Percentiles rank a stretch among this genome's conserved stretches.
Evolutionary conservation across 768 basidiomycete species (phyloP).

Genomic region (Lactifluus pinguis): DNA sequence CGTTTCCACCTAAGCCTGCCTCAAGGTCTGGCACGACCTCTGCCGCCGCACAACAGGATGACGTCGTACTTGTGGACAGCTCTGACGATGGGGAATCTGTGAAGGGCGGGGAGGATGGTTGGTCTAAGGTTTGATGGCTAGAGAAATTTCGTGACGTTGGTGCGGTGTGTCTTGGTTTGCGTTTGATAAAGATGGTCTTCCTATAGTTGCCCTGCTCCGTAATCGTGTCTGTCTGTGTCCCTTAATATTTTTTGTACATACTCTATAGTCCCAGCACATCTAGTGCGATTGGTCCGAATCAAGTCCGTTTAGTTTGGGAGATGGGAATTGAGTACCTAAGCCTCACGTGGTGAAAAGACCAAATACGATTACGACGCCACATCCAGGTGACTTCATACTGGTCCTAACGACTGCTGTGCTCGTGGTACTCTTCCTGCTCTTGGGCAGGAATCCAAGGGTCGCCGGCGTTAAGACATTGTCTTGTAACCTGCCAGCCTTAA

Average conservation of each 20-base stretch:
- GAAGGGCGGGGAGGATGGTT: slow-evolving; percentile 5
- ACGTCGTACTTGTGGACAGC: slow-evolving; percentile 1
- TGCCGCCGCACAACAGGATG: not conserved
- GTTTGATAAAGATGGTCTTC: not conserved
- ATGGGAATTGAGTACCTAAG: too few relatives aligned
- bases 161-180: not conserved
- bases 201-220: not conserved
- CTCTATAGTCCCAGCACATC: too few relatives aligned
- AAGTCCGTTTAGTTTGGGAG: too few relatives aligned
- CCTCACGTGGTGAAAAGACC: too few relatives aligned
- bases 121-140: slow-evolving; percentile 8
- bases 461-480: too few relatives aligned
- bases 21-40: not conserved
- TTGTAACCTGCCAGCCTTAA: too few relatives aligned
- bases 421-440: too few relatives aligned
- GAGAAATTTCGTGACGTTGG: not conserved
- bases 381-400: too few relatives aligned
- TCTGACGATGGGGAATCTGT: slow-evolving; percentile 4
- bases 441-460: too few relatives aligned
- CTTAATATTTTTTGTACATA: not conserved
- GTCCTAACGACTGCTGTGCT: too few relatives aligned
- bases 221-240: not conserved
- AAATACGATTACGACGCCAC: too few relatives aligned
- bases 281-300: too few relatives aligned
- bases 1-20: slow-evolving; percentile 4